Conservation (phyloP, 1,139 yeast species). For the Saccharomyces pastorianus region DNA sequence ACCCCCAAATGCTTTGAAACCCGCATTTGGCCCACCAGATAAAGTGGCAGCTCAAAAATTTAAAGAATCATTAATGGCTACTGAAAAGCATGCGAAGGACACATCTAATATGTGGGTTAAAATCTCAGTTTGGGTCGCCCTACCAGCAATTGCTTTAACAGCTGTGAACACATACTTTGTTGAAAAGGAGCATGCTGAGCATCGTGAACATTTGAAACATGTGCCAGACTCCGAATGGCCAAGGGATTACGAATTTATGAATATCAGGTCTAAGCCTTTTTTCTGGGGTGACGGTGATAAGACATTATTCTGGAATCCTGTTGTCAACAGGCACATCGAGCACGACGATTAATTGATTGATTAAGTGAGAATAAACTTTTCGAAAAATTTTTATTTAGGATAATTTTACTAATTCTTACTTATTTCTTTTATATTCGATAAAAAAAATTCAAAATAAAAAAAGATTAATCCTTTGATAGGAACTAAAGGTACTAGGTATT, state of each 20-base stretch:
- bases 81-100: constrained; percentile 68
- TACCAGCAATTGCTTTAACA: constrained; percentile 70
- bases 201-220: constrained; percentile 73
- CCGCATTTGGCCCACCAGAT: constrained; percentile 36
- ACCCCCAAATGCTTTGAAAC: constrained; percentile 28
- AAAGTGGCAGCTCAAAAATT: constrained; percentile 49
- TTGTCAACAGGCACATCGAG: constrained; percentile 73
- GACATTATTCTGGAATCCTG: constrained; percentile 93
- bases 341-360: constrained; percentile 16
- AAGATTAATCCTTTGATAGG: not conserved
- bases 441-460: not conserved
- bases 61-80: constrained; percentile 44
- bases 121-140: constrained; percentile 68
- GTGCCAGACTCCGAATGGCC: constrained; percentile 90
- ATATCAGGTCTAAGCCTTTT: constrained; percentile 75
- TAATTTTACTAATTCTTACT: not conserved
- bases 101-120: constrained; percentile 81
- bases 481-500: not conserved
- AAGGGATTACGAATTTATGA: constrained; percentile 79
- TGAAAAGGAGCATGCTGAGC: constrained; percentile 84
- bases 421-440: not conserved
- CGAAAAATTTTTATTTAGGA: not conserved
- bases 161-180: constrained; percentile 73
- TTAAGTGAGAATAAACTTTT: not conserved
- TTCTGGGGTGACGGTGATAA: constrained; percentile 99